A percentile compares a stretch with the other conserved stretches of the same genome.
Conservation (phyloP, 1,139 yeast species). For the Yamadazyma mexicana region DNA sequence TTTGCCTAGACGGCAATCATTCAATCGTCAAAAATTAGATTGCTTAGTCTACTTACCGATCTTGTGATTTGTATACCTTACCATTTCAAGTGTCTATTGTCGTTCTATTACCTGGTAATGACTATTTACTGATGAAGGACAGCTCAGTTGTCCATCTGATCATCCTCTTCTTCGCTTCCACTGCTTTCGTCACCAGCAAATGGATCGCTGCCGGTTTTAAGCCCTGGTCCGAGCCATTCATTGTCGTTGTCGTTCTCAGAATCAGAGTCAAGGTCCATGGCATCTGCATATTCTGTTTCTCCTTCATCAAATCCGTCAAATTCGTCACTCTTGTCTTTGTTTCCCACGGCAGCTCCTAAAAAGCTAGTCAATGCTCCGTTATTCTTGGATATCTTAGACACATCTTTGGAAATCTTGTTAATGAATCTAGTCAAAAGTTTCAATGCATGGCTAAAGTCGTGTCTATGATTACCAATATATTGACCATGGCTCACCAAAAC, state of each 20-base stretch:
- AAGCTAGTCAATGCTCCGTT: constrained; percentile 56
- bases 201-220: constrained; percentile 9
- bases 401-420: constrained; percentile 72
- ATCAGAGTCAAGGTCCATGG: background rate
- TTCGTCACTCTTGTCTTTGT: constrained; percentile 19
- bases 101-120: too few relatives aligned
- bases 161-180: too few relatives aligned
- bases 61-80: too few relatives aligned
- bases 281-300: constrained; percentile 11
- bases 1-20: background rate
- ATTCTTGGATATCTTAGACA: constrained; percentile 53
- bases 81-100: too few relatives aligned
- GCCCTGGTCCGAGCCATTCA: constrained; percentile 20
- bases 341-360: constrained; percentile 26
- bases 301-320: constrained; percentile 17
- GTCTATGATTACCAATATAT: constrained; percentile 63
- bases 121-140: too few relatives aligned
- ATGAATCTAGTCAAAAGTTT: constrained; percentile 77
- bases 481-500: constrained; percentile 75
- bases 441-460: constrained; percentile 63
- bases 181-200: constrained; percentile 8
- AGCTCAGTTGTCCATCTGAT: too few relatives aligned
- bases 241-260: constrained; percentile 4
- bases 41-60: too few relatives aligned
- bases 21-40: too few relatives aligned